phyloP scores from a whole-genome alignment of 768 basidiomycete genomes.

The Trametes cinnabarina region DNA sequence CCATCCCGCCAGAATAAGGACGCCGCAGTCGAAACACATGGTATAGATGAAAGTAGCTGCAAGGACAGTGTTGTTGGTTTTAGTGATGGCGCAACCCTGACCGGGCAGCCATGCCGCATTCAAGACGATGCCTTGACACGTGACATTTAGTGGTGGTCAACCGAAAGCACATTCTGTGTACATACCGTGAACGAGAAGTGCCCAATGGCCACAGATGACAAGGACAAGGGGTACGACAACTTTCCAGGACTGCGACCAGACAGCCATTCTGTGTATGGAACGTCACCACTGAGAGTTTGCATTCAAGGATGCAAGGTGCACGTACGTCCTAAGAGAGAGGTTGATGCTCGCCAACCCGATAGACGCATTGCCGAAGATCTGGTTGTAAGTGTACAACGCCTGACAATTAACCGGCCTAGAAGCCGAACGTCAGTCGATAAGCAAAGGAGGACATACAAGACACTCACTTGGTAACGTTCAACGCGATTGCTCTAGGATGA shows the following conservation, averaged over 20 bases:
- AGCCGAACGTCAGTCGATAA: not conserved
- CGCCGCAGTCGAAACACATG: constrained; percentile 69
- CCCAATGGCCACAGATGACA: constrained; percentile 69
- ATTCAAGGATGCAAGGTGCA: not conserved
- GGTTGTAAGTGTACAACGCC: constrained; percentile 45
- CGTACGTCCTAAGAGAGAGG: constrained; percentile 45
- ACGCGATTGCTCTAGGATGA: constrained; percentile 32
- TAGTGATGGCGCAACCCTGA: constrained; percentile 52
- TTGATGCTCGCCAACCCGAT: constrained; percentile 48
- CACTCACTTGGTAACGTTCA: constrained; percentile 36
- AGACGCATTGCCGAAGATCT: constrained; percentile 44
- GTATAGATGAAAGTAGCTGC: constrained; percentile 74
- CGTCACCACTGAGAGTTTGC: not conserved
- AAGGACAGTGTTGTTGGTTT: constrained; percentile 61
- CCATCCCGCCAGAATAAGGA: constrained; percentile 57
- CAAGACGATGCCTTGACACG: constrained; percentile 51
- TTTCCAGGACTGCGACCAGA: constrained; percentile 60
- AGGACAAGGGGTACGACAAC: constrained; percentile 50
- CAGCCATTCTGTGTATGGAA: constrained; percentile 46
- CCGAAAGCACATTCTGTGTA: not conserved
- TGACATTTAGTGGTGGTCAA: not conserved
- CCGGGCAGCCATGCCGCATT: constrained; percentile 53
- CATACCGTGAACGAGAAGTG: constrained; percentile 61
- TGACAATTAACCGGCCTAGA: constrained; percentile 43
- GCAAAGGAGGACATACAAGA: not conserved